A percentile compares a stretch with the other conserved stretches of the same genome.
These are phyloP conservation scores for Chiua virens DNA, from an alignment of 768 basidiomycete genomes.

Conservation along the genomic window DNA sequence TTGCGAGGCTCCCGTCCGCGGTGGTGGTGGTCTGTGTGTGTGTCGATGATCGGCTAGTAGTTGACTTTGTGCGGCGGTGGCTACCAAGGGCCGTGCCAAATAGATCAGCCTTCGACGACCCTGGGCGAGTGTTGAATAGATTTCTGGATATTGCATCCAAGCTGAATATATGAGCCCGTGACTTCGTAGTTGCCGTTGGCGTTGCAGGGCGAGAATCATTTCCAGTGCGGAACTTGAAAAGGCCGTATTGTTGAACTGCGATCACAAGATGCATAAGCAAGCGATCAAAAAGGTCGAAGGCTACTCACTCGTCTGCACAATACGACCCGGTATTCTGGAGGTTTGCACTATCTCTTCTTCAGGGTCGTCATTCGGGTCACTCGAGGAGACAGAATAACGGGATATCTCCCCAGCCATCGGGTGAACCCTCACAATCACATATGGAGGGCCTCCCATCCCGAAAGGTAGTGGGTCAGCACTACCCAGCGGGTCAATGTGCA, in stretches of 20 bases:
- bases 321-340: conserved; percentile 65
- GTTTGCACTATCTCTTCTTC: conserved; percentile 86
- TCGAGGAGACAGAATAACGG: conserved; percentile 74
- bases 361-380: conserved; percentile 67
- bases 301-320: conserved; percentile 78
- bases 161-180: conserved; percentile 79
- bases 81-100: conserved; percentile 73
- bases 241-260: conserved; percentile 81
- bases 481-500: conserved; percentile 80
- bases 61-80: conserved; percentile 62
- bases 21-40: conserved; percentile 71
- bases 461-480: conserved; percentile 78
- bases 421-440: conserved; percentile 78
- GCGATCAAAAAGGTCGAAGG: background rate
- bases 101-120: conserved; percentile 68
- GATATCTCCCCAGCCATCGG: conserved; percentile 83
- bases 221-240: conserved; percentile 85
- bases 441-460: conserved; percentile 66
- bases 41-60: conserved; percentile 68
- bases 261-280: background rate
- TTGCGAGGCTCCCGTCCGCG: conserved; percentile 63
- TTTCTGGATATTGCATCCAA: conserved; percentile 89
- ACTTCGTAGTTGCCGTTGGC: conserved; percentile 73
- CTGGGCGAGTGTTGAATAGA: conserved; percentile 73
- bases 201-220: conserved; percentile 80